Base-by-base conservation (phyloP, 257 asterid genomes). In the Ocimum tenuiflorum region DNA sequence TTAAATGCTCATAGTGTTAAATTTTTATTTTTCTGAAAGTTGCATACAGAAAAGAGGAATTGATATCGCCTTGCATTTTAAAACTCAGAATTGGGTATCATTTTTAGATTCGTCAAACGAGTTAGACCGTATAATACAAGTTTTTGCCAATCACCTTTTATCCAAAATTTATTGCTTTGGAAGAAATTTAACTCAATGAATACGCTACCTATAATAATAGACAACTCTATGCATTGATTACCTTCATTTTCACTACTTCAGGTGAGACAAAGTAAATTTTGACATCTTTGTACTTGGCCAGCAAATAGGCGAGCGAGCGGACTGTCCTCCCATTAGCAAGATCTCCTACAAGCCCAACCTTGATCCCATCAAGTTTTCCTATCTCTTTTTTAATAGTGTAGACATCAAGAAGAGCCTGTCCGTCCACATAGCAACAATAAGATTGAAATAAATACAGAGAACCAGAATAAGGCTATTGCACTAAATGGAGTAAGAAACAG, bases 241-340 rank as follows among this genome's bases (percentile, higher is more conserved):
- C 96, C 96, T 92, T 92, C 97, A 90, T 92, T 82, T 83, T 89
- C 7, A 89, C 97, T 27, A 88, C 86, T 51, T 86, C 91, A 10
- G 97, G 99, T 15, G 97, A 89, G 68, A 92, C 95, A 8, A 90
- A 78, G 85, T 87, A 88, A 76, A 92, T 74, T 67, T 92, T 86
- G 68, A 92, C 97, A 72, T 85, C 86, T 41, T 80, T 60, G 78
- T 81, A 89, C 77, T 77, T 78, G 22, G 95, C 82, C 3, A 90
- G 97, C 77, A 92, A 78, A 80, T 89, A 78, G 53, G 99, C 94
- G 63, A 92, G 97, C 10, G 99, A 92, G 4, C 97, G 86, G 13
- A 92, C 96, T 12, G 99, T 89, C 71, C 97, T 83, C 52, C 99
- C 97, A 64, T 86, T 23, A 66, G 97, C 97, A 84, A 92, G 96